Evolutionary conservation across 805 yeast species (phyloP).

Genomic region (Teunomyces funiuensis): DNA sequence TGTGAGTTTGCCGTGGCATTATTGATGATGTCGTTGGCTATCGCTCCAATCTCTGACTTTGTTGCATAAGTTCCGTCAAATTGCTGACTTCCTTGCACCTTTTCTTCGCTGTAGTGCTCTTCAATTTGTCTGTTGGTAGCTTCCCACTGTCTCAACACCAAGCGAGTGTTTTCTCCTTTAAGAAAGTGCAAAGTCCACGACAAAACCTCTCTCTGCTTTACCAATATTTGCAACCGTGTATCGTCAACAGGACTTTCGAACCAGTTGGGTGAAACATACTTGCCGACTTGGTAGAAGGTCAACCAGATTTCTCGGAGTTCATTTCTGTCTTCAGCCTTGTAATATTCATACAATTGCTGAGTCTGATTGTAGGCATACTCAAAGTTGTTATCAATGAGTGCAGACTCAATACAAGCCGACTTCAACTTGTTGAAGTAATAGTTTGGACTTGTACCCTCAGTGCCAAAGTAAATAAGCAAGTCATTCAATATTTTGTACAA

Average conservation of each 20-base stretch:
- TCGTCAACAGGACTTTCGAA: conserved; percentile 9
- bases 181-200: conserved; percentile 47
- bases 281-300: conserved; percentile 72
- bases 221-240: conserved; percentile 25
- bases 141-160: conserved; percentile 66
- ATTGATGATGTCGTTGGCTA: conserved; percentile 27
- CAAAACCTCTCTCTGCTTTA: conserved; percentile 54
- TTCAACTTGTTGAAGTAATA: conserved; percentile 32
- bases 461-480: conserved; percentile 40
- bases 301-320: conserved; percentile 54
- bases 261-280: conserved; percentile 33
- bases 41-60: conserved; percentile 13
- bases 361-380: conserved; percentile 51
- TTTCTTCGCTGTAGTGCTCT: conserved; percentile 14
- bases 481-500: conserved; percentile 42
- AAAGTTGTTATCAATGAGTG: conserved; percentile 64
- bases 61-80: conserved; percentile 5
- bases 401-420: conserved; percentile 62
- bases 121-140: conserved; percentile 40
- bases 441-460: conserved; percentile 12
- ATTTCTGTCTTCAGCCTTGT: conserved; percentile 10
- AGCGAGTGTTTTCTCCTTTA: conserved; percentile 39
- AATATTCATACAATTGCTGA: conserved; percentile 34
- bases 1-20: conserved; percentile 32
- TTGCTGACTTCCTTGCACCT: conserved; percentile 6